Evolutionary conservation across 1,284 basidiomycete genomes (phyloP), one percentile per base, ranked within the genome.

Genomic region (Agroathelia rolfsii): DNA sequence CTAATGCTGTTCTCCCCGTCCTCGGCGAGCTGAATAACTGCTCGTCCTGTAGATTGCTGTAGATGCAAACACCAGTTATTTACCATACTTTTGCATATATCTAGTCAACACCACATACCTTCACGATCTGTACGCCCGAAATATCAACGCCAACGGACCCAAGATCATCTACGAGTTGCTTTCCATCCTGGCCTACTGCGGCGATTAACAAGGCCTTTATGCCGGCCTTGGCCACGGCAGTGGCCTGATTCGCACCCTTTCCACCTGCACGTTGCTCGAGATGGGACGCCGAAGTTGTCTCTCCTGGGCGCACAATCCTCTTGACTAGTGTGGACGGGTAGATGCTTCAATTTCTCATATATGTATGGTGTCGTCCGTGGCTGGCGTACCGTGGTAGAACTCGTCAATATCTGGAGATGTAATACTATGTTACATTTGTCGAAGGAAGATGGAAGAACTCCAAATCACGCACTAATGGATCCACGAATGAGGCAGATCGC

Each of bases 211-310:
- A 49, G 9, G 63, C 69, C 7, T 32, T 38, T 2, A 38, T 62
- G 13, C 66, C 67, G 9, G 72, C 71, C 26, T 58, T 59, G 2
- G 64, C 62, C 12, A 73, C 57, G 4, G 72, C 69, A 3, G 66
- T 64, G 5, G 72, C 66, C 46, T 76, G 72, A 47, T 76, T 76
- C 4, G 68, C 71, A 19, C 72, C 72, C 48, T 74, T 75, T 2
- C 72, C 72, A 2, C 72, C 72, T 3, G 64, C 55, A 1, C 66
- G 58, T 32, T 63, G 60, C 30, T 64, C 61, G 32, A 68, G 61
- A 5, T 42, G 44, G 21, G 54, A 49, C 6, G 72, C 72, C 2
- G 69, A 70, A 13, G 72, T 66, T 1, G 72, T 76, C 49, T 74
- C 62, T 21, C 71, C 71, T 3, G 71, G 69, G 18, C 59, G 59